Conservation (phyloP, 164 flowering plant species). For the Chloranthus sessilifolius region DNA sequence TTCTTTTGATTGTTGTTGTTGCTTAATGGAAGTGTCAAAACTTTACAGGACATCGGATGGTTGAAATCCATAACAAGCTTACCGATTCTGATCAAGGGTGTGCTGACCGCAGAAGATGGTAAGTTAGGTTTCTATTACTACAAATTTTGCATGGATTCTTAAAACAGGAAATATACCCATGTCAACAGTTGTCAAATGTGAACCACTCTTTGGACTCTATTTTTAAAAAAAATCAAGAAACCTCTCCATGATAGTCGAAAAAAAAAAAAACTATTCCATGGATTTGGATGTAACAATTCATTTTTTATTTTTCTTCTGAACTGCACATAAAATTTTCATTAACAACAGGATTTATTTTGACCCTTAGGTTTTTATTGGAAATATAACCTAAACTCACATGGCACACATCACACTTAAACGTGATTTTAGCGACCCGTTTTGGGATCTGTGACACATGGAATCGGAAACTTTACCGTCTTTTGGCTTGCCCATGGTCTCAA, state of each 20-base stretch:
- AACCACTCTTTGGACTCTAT: not conserved
- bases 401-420: no score
- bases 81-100: conserved; percentile 79
- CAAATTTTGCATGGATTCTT: not conserved
- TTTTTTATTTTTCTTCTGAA: not conserved
- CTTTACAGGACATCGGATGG: conserved; percentile 70
- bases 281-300: not conserved
- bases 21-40: not conserved
- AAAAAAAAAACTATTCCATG: not conserved
- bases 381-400: no score
- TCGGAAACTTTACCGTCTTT: no score
- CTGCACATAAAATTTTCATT: no score
- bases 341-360: no score
- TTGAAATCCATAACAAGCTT: conserved; percentile 68
- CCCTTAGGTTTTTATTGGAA: no score
- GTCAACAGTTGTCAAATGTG: not conserved
- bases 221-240: no score
- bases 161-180: not conserved
- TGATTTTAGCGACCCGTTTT: no score
- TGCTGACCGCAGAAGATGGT: conserved; percentile 86
- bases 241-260: no score
- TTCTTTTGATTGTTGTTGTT: conserved; percentile 62
- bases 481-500: no score
- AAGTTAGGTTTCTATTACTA: conserved; percentile 10
- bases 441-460: no score